phyloP scores from a whole-genome alignment of 257 asterid species.

The Echium plantagineum region DNA sequence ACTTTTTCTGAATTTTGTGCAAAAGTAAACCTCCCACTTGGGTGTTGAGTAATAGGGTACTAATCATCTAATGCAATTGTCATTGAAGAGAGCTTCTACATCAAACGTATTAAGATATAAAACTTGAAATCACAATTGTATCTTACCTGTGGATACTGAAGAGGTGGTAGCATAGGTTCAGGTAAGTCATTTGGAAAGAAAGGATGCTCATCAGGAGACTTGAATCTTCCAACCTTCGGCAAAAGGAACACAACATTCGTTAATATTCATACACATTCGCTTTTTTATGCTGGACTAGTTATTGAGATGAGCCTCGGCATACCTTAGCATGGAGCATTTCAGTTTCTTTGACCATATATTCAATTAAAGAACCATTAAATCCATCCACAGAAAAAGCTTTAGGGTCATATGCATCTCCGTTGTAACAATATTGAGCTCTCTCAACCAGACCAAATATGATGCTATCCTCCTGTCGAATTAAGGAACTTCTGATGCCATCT shows the following conservation, averaged over 20 bases:
- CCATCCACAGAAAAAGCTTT: slow-evolving; percentile 58
- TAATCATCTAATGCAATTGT: no score
- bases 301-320: not conserved
- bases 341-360: slow-evolving; percentile 79
- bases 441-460: slow-evolving; percentile 80
- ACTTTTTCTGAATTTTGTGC: no score
- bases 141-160: slow-evolving; percentile 71
- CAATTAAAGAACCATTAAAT: slow-evolving; percentile 69
- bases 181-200: slow-evolving; percentile 67
- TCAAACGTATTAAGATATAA: not conserved
- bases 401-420: slow-evolving; percentile 57
- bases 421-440: slow-evolving; percentile 82
- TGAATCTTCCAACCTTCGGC: slow-evolving; percentile 73
- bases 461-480: slow-evolving; percentile 89
- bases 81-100: not conserved
- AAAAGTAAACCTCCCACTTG: no score
- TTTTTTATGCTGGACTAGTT: not conserved
- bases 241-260: not conserved
- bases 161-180: slow-evolving; percentile 71
- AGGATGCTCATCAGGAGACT: slow-evolving; percentile 91
- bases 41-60: no score
- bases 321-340: slow-evolving; percentile 92
- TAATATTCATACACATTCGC: no score
- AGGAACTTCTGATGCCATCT: slow-evolving; percentile 72
- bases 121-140: not conserved